phyloP scores from a whole-genome alignment of 2,329 filamentous ascomycete species.

The Aspergillus glaucus region DNA sequence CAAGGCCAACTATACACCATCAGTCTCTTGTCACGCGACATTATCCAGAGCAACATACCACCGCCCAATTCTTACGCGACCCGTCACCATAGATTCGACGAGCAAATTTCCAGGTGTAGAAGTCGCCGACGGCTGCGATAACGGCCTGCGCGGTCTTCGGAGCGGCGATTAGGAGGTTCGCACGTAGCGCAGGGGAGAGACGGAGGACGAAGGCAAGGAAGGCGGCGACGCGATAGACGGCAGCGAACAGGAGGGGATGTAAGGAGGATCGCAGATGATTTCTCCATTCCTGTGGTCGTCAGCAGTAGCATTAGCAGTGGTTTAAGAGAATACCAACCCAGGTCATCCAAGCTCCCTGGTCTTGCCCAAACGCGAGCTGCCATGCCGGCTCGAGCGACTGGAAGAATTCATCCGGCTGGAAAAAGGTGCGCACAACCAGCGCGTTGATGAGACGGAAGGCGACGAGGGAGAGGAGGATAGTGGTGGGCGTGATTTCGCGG shows the following conservation, averaged over 20 bases:
- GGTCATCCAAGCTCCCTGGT: slow-evolving; percentile 83
- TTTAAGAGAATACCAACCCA: slow-evolving; percentile 60
- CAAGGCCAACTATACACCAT: slow-evolving; percentile 56
- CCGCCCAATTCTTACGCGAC: slow-evolving; percentile 60
- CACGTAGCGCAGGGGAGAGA: slow-evolving; percentile 50
- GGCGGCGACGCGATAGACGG: slow-evolving; percentile 61
- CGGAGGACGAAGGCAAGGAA: slow-evolving; percentile 50
- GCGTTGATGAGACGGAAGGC: slow-evolving; percentile 74
- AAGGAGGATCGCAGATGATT: slow-evolving; percentile 81
- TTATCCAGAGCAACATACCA: slow-evolving; percentile 46
- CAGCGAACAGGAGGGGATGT: slow-evolving; percentile 81
- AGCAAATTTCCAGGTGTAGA: slow-evolving; percentile 80
- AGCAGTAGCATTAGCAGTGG: background rate
- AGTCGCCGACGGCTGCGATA: slow-evolving; percentile 73
- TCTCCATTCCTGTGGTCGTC: slow-evolving; percentile 71
- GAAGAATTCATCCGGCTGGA: slow-evolving; percentile 97
- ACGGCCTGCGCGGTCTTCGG: slow-evolving; percentile 72
- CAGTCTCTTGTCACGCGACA: slow-evolving; percentile 7
- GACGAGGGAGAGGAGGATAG: slow-evolving; percentile 43
- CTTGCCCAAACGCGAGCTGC: slow-evolving; percentile 71
- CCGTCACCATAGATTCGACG: slow-evolving; percentile 61
- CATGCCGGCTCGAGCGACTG: slow-evolving; percentile 94
- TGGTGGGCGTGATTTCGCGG: slow-evolving; percentile 2
- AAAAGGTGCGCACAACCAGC: slow-evolving; percentile 76
- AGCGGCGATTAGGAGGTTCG: slow-evolving; percentile 62